These are phyloP conservation scores for Kwoniella sp. DNA, from an alignment of 768 basidiomycete species.

Conservation along the genomic window DNA sequence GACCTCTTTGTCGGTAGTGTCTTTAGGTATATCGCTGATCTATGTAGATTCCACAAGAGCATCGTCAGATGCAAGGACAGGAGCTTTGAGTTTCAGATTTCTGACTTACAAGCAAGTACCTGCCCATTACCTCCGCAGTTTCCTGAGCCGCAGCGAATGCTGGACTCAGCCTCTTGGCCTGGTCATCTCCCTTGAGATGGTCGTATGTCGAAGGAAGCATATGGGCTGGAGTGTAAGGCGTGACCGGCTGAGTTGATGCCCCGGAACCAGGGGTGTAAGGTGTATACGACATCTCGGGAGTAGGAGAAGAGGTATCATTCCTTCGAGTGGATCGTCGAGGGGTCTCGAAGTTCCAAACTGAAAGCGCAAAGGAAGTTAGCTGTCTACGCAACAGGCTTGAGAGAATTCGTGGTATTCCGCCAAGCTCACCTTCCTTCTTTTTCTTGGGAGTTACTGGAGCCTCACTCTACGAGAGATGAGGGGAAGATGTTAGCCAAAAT, in stretches of 20 bases:
- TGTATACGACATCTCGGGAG: neutral
- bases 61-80: too few relatives aligned
- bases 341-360: constrained; percentile 8
- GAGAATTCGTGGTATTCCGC: neutral
- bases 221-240: constrained; percentile 11
- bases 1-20: constrained; percentile 12
- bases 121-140: constrained; percentile 28
- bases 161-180: neutral
- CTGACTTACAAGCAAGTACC: constrained; percentile 36
- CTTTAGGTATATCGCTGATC: constrained; percentile 31
- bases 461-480: neutral
- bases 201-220: neutral
- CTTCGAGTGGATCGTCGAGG: constrained; percentile 6
- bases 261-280: constrained; percentile 11
- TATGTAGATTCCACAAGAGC: constrained; percentile 9
- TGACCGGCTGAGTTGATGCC: constrained; percentile 9
- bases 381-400: neutral
- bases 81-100: too few relatives aligned
- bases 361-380: neutral
- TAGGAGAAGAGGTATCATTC: neutral
- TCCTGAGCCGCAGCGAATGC: constrained; percentile 3
- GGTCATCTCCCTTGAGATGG: neutral
- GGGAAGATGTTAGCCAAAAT: neutral
- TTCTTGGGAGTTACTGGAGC: constrained; percentile 13
- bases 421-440: constrained; percentile 12